Percentiles rank a stretch among this genome's conserved stretches.
phyloP scores from a whole-genome alignment of 441 rosid genomes.

The Aleurites moluccanus region DNA sequence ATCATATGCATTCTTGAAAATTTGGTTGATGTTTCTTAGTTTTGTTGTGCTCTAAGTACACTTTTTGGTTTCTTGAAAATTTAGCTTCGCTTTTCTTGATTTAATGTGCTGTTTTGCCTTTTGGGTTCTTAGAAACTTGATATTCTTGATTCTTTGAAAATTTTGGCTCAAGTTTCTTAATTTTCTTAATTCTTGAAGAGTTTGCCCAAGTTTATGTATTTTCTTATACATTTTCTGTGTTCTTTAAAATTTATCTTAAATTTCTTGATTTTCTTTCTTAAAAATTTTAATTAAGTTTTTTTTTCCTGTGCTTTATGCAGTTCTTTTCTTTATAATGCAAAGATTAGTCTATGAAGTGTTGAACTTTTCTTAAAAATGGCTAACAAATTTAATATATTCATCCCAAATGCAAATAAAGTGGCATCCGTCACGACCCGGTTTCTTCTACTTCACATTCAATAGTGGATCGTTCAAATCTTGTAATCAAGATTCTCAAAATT shows the following conservation, averaged over 20 bases:
- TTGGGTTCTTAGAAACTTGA: too few species aligned
- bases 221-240: background rate
- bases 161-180: too few species aligned
- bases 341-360: background rate
- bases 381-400: background rate
- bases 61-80: too few species aligned
- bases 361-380: background rate
- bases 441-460: slow-evolving; percentile 80
- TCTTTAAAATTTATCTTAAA: background rate
- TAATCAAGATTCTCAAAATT: slow-evolving; percentile 44
- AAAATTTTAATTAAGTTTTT: slow-evolving; percentile 3
- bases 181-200: too few species aligned
- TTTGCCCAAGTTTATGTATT: too few species aligned
- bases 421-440: slow-evolving; percentile 85
- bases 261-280: background rate
- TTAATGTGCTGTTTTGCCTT: too few species aligned
- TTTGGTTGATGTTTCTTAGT: too few species aligned
- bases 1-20: background rate
- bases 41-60: too few species aligned
- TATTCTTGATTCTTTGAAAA: too few species aligned
- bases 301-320: background rate
- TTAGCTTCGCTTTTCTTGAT: too few species aligned
- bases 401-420: slow-evolving; percentile 43
- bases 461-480: slow-evolving; percentile 62
- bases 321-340: background rate